Conservation (phyloP, 345 rosid genomes). For the Populus euphratica region DNA sequence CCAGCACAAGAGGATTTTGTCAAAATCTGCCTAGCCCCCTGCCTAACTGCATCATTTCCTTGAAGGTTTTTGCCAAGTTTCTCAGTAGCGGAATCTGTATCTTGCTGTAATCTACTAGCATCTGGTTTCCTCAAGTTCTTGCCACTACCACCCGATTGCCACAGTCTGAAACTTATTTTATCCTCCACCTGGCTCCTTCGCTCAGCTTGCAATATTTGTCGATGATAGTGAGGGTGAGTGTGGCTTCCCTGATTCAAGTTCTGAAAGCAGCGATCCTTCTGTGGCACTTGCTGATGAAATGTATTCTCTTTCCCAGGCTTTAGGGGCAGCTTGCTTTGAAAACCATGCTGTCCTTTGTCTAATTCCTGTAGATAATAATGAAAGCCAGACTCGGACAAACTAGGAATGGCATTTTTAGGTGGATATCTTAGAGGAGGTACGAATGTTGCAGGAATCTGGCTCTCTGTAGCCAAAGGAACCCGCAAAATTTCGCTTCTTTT, state of each 20-base stretch:
- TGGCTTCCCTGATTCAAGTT: not conserved
- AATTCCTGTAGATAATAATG: not conserved
- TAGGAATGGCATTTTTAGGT: conserved; percentile 6
- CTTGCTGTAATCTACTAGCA: not conserved
- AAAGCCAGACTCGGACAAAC: not conserved
- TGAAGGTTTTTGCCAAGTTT: not conserved
- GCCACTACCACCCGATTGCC: not conserved
- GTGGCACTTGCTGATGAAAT: not conserved
- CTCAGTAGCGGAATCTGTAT: not conserved
- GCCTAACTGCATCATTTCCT: not conserved
- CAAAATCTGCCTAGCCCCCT: no score
- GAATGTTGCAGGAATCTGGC: not conserved
- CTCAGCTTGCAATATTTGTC: not conserved
- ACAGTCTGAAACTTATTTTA: not conserved
- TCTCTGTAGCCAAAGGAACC: not conserved
- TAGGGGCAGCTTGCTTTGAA: not conserved
- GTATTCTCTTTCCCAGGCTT: not conserved
- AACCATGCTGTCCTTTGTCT: not conserved
- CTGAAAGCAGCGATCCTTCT: not conserved
- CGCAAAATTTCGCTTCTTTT: not conserved
- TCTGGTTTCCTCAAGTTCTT: not conserved
- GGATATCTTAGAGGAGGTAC: conserved; percentile 28
- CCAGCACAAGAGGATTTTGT: not conserved
- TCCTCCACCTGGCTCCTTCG: not conserved
- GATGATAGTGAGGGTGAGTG: not conserved